Evolutionary conservation across 2,329 filamentous ascomycete genomes (phyloP), one percentile per base, ranked within the genome.

Genomic region (Exophiala sideris): DNA sequence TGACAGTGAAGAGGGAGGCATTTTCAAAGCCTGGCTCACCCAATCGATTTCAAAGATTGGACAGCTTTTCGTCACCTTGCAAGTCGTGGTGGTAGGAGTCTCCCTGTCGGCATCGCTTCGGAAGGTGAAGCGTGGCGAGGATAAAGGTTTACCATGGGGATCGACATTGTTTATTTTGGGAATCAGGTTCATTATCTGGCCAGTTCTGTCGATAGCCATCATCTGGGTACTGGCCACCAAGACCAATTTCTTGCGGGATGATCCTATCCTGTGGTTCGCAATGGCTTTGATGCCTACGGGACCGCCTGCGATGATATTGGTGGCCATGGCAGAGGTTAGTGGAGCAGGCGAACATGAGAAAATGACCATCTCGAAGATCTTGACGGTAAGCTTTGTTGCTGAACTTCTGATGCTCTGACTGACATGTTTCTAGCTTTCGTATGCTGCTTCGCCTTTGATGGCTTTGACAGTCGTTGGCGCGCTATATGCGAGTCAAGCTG

Each of bases 11-110:
- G 70, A 84, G 4, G 85, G 84, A 5, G 84, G 85, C 1, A 79
- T 84, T 52, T 78, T 87, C 60, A 83, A 79, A 24, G 83, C 84
- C 1, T 87, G 83, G 84, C 69, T 88, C 33, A 87, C 84, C 0
- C 74, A 76, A 0, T 79, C 80, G 0, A 68, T 87, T 14, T 76
- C 81, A 59, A 86, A 84, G 49, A 73, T 86, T 16, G 84, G 84
- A 2, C 73, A 77, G 0, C 72, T 87, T 0, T 88, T 88, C 64
- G 82, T 85, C 0, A 77, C 81, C 0, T 69, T 85, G 29, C 85
- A 85, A 33, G 80, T 87, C n/a, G 77, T 88, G 10, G 76, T 87
- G 0, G 83, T 85, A 0, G 84, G 85, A 1, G 80, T 85, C 11
- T 84, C 84, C 58, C 73, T 88, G 1, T 81, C 78, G 48, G 76